Conservation (phyloP, 2,329 filamentous ascomycete species). For the Sarocladium brachiariae region DNA sequence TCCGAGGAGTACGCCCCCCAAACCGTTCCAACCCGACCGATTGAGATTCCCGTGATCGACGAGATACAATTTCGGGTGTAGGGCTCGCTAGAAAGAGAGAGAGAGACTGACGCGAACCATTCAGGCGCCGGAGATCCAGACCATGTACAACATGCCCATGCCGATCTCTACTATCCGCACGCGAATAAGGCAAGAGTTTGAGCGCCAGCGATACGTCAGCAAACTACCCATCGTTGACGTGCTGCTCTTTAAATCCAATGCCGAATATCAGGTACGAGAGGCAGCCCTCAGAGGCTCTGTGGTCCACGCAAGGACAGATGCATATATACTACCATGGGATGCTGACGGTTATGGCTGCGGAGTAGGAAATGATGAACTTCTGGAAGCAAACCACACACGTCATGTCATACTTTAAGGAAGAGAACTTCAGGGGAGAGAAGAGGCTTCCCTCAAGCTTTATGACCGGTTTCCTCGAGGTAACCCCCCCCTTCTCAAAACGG, state of each 20-base stretch:
- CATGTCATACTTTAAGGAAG: constrained; percentile 91
- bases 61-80: background rate
- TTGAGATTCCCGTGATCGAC: constrained; percentile 6
- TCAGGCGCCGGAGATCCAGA: constrained; percentile 92
- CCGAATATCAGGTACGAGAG: constrained; percentile 78
- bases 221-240: constrained; percentile 86
- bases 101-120: constrained; percentile 12
- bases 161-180: constrained; percentile 83
- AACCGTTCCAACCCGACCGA: constrained; percentile 11
- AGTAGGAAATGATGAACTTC: constrained; percentile 94
- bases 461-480: constrained; percentile 87
- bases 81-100: background rate
- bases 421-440: constrained; percentile 68
- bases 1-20: constrained; percentile 72
- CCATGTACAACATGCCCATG: constrained; percentile 90
- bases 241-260: constrained; percentile 81
- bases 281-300: no score
- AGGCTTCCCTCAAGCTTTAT: constrained; percentile 87
- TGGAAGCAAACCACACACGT: constrained; percentile 97
- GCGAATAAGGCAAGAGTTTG: constrained; percentile 93
- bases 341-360: background rate
- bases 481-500: constrained; percentile 19
- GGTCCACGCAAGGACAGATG: no score
- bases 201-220: constrained; percentile 87
- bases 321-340: no score